These are phyloP conservation scores for Diaporthe humulicola DNA, from an alignment of 2,329 filamentous ascomycete genomes.

Conservation along the genomic window DNA sequence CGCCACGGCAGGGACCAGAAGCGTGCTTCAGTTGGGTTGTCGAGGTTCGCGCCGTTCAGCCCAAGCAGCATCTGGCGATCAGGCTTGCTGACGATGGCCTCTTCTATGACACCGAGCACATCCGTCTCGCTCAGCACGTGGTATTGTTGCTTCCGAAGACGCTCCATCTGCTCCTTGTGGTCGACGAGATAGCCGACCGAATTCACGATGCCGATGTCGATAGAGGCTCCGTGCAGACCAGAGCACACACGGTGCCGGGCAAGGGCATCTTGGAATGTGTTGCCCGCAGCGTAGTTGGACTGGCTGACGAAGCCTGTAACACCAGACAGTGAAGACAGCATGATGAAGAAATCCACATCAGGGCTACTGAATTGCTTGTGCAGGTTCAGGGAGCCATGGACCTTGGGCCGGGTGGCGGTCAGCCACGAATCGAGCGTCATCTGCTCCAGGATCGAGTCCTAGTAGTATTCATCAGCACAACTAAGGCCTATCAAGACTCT, in stretches of 20 bases:
- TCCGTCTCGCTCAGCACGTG: too few relatives aligned
- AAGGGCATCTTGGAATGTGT: slow-evolving; percentile 48
- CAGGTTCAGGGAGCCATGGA: slow-evolving; percentile 39
- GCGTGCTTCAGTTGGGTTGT: too few relatives aligned
- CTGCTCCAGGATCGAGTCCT: slow-evolving; percentile 15
- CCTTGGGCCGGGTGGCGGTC: slow-evolving; percentile 3
- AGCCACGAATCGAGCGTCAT: slow-evolving; percentile 18
- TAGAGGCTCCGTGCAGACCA: not conserved
- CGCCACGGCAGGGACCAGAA: too few relatives aligned
- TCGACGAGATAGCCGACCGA: too few relatives aligned
- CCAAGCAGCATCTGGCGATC: too few relatives aligned
- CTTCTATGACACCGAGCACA: too few relatives aligned
- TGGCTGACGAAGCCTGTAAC: slow-evolving; percentile 14
- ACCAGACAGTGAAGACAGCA: slow-evolving; percentile 28
- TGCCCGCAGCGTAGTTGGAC: slow-evolving; percentile 44
- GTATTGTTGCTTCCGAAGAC: too few relatives aligned
- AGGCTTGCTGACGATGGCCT: too few relatives aligned
- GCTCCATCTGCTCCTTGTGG: too few relatives aligned
- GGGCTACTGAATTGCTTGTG: slow-evolving; percentile 43
- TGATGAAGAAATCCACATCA: slow-evolving; percentile 32
- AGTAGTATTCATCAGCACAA: too few relatives aligned
- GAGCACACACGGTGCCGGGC: slow-evolving; percentile 24
- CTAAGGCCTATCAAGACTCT: too few relatives aligned
- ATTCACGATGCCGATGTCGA: not conserved
- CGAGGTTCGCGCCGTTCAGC: too few relatives aligned